phyloP scores from a whole-genome alignment of 495 filamentous ascomycete genomes.

The Lophiostoma macrostomum region DNA sequence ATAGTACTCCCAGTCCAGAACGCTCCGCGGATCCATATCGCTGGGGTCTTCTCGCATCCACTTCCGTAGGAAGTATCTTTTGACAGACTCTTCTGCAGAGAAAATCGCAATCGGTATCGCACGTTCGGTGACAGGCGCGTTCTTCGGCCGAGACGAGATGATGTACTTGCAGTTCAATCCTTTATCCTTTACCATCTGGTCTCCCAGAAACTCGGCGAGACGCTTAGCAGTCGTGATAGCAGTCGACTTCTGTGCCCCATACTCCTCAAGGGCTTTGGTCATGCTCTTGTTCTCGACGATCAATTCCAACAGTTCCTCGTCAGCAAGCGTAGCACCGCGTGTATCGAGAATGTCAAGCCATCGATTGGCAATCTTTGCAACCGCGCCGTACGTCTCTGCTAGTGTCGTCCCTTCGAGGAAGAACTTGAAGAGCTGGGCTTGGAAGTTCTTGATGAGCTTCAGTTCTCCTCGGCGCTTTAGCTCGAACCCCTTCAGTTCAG shows the following conservation, averaged over 20 bases:
- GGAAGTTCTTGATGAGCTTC: constrained; percentile 99
- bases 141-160: constrained; percentile 81
- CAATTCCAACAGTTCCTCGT: constrained; percentile 96
- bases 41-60: constrained; percentile 93
- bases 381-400: constrained; percentile 82
- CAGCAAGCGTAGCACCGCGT: constrained; percentile 80
- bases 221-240: constrained; percentile 98
- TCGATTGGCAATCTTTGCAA: constrained; percentile 90
- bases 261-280: constrained; percentile 93
- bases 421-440: constrained; percentile 98
- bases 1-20: constrained; percentile 98
- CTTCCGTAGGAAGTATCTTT: constrained; percentile 84
- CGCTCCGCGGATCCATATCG: constrained; percentile 82
- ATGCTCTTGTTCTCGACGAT: constrained; percentile 99
- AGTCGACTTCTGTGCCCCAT: constrained; percentile 91
- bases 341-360: constrained; percentile 94
- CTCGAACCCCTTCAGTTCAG: constrained; percentile 98
- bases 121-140: constrained; percentile 89
- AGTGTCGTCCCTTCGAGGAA: constrained; percentile 89
- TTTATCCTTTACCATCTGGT: constrained; percentile 99
- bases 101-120: constrained; percentile 97
- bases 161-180: constrained; percentile 99
- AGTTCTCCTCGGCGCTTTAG: constrained; percentile 97
- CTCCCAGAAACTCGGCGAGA: constrained; percentile 90
- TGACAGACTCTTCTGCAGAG: constrained; percentile 82